Conservation (phyloP, 306 rosid genomes). For the peach (Prunus persica) region DNA sequence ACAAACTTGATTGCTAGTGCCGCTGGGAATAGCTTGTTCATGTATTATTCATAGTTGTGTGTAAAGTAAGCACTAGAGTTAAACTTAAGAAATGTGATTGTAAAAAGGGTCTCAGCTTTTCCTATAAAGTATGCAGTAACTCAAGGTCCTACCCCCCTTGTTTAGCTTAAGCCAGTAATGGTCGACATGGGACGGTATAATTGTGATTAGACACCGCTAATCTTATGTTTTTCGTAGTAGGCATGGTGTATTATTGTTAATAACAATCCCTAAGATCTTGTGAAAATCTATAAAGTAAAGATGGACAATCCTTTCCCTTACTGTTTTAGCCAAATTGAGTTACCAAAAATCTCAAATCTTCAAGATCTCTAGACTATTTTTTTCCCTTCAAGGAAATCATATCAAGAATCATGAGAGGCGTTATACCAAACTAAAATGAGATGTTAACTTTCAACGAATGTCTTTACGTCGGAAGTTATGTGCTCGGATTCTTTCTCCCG, state of each 20-base stretch:
- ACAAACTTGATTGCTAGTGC: slow-evolving; percentile 58
- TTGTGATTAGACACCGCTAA: not conserved
- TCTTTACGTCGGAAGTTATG: no score
- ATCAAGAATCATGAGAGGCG: not conserved
- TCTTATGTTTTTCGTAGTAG: not conserved
- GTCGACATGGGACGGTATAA: not conserved
- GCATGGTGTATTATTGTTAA: not conserved
- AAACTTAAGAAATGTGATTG: not conserved
- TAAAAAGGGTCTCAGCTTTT: not conserved
- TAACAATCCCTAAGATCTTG: not conserved
- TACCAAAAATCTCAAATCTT: not conserved
- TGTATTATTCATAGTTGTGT: slow-evolving; percentile 44
- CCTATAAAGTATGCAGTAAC: not conserved
- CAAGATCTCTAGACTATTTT: no score
- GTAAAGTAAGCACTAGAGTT: slow-evolving; percentile 10
- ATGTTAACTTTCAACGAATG: no score
- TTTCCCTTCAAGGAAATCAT: no score
- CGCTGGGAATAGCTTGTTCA: slow-evolving; percentile 48
- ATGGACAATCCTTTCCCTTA: not conserved
- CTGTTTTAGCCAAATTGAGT: not conserved
- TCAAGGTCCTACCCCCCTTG: not conserved
- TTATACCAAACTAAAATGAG: not conserved
- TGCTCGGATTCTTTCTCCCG: no score
- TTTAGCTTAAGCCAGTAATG: not conserved
- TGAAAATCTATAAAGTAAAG: not conserved